Evolutionary conservation across 148 eudicot genomes (phyloP), one percentile per base, ranked within the genome.

Genomic region (Amaranthus hypochondriacus): DNA sequence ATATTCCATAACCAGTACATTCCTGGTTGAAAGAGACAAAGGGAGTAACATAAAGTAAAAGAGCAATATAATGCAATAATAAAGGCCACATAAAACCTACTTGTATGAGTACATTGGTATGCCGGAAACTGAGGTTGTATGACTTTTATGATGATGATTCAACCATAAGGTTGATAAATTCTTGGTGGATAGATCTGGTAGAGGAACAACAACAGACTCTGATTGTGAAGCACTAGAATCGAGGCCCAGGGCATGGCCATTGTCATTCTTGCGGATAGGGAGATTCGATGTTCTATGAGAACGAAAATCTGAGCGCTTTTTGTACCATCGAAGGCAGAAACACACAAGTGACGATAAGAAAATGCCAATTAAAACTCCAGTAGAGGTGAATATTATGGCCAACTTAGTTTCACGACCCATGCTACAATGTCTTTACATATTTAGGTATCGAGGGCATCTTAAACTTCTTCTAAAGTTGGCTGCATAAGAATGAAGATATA

Each of bases 41-140:
- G 39, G 39, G 6, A 7, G 12, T 28, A 9, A 48, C 47, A 58
- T n/a, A 1, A 4, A 66, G 43, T 42, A 51, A 6, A 9, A 46
- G 5, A 57, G 12, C 7, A 28, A 28, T 18, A 4, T 56, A 49
- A 51, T 56, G 70, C 59, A 54, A 49, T 28, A 70, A 7, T 57
- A n/a, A 51, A 3, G 46, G 5, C 11, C 68, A 66, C 54, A 44
- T n/a, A 48, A 52, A 57, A 79, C 97, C 69, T 92, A 95, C 99
- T 87, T 95, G 91, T 90, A 88, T 62, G 67, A 79, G 87, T 96
- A 92, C 80, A 84, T 87, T 66, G 89, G 91, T 55, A 96, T 80
- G 72, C 97, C 97, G 60, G 97, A 90, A 55, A 83, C 85, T 66
- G 96, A 81, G 77, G 84, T 66, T 28, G 84, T 71, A 68, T 71